Evolutionary conservation across 2,329 filamentous ascomycete species (phyloP), one percentile per base, ranked within the genome.

Genomic region (Fusarium hainanense): DNA sequence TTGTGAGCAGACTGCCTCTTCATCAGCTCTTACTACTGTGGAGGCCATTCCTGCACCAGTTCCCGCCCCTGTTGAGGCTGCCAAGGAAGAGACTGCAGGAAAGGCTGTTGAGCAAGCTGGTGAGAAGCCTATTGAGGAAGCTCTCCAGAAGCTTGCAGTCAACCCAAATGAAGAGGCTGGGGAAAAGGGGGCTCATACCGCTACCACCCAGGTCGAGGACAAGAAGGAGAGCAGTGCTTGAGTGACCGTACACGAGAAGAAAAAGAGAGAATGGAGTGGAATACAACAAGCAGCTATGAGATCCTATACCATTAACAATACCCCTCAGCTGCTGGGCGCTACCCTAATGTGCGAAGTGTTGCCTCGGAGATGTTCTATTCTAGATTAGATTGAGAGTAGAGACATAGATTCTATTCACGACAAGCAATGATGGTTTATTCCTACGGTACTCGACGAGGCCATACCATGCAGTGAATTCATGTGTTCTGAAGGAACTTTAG

Each of bases 81-180:
- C 68, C 42, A 71, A 69, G 48, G 68, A 52, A 16, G 68, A 71
- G 49, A 69, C 64, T 16, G 59, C 68, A 12, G 68, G 66, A 6
- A 48, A 70, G 49, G 68, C 68, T 20, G 40, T 44, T 12, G 54
- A 69, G 47, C 58, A 58, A 21, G 69, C 55, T 25, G 57, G 43
- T 14, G 70, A 72, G 44, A 72, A 73, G 54, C 56, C 68, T n/a
- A 47, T 67, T 14, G 57, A 73, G 27, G 68, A 72, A 50, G 47
- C 66, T 20, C 37, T 62, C 12, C 69, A 69, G 54, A 58, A 68
- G 51, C 52, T 71, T 18, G 55, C 63, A 13, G 59, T 71, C 49
- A 49, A 58, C 44, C 50, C 63, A 28, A 44, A 37, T 9, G 60
- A 71, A 21, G 64, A 63, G 18, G 13, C 23, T 43, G 61, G 48